These are phyloP conservation scores for Cercospora sp. DNA, from an alignment of 2,329 filamentous ascomycete genomes.

Conservation along the genomic window DNA sequence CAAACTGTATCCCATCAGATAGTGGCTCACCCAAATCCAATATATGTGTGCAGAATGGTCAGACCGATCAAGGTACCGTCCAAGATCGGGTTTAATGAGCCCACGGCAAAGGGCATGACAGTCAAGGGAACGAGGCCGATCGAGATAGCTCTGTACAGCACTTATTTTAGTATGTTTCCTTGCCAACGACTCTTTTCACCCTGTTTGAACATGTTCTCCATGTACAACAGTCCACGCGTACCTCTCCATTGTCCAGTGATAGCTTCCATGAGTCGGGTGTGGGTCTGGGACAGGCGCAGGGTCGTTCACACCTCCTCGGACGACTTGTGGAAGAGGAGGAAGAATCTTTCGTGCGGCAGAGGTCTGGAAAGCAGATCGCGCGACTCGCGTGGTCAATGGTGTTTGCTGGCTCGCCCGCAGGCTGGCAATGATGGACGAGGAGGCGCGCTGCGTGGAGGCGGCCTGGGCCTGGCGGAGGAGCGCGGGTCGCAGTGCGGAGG, in stretches of 20 bases:
- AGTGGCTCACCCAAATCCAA: constrained; percentile 77
- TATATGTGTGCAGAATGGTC: constrained; percentile 88
- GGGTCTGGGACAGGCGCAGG: constrained; percentile 71
- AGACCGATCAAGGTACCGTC: constrained; percentile 83
- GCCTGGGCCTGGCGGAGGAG: constrained; percentile 51
- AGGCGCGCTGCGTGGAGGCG: constrained; percentile 43
- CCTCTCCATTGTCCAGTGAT: constrained; percentile 97
- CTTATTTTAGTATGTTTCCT: constrained; percentile 11
- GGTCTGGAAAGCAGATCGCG: constrained; percentile 79
- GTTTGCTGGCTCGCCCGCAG: constrained; percentile 38
- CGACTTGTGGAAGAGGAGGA: constrained; percentile 69
- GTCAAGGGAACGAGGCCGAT: constrained; percentile 81
- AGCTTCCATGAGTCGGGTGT: constrained; percentile 81
- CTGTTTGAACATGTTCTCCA: background rate
- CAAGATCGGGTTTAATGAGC: constrained; percentile 82
- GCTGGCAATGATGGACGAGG: constrained; percentile 38
- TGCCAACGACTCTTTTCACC: background rate
- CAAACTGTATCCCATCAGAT: background rate
- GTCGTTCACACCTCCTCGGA: constrained; percentile 71
- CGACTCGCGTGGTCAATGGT: constrained; percentile 44
- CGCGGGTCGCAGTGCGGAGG: constrained; percentile 53
- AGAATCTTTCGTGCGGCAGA: constrained; percentile 73
- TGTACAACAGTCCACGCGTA: constrained; percentile 61
- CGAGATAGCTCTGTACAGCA: constrained; percentile 63
- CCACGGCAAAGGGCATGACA: constrained; percentile 86